These are phyloP conservation scores for Fragaria iinumae DNA, from an alignment of 306 rosid species.

Conservation along the genomic window DNA sequence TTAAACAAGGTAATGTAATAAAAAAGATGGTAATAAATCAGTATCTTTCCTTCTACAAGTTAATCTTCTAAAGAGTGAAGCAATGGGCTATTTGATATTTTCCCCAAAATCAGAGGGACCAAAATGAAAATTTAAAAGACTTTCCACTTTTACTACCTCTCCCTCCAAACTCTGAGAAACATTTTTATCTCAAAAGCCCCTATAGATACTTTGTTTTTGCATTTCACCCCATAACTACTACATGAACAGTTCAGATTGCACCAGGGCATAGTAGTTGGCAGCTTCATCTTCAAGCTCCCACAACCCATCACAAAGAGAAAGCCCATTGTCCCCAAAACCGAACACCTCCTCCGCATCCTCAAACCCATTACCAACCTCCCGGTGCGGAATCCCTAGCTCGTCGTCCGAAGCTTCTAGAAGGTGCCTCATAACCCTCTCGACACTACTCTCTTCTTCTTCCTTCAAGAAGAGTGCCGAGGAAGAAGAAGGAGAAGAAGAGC, in stretches of 20 bases:
- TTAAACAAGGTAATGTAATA: background rate
- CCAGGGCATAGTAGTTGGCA: slow-evolving; percentile 62
- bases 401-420: slow-evolving; percentile 89
- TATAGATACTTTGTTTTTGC: background rate
- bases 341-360: slow-evolving; percentile 27
- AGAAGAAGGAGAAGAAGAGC: slow-evolving; percentile 19
- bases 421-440: slow-evolving; percentile 61
- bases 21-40: background rate
- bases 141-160: slow-evolving; percentile 15
- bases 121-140: slow-evolving; percentile 24
- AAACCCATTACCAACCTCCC: slow-evolving; percentile 1
- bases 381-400: slow-evolving; percentile 80
- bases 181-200: background rate
- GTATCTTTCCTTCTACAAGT: slow-evolving; percentile 25
- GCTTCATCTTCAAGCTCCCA: slow-evolving; percentile 91
- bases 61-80: slow-evolving; percentile 4
- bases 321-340: slow-evolving; percentile 26
- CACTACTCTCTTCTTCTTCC: slow-evolving; percentile 46
- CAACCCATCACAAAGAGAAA: slow-evolving; percentile 43
- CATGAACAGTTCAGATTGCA: slow-evolving; percentile 80
- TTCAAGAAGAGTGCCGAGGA: slow-evolving; percentile 7
- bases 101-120: slow-evolving; percentile 28
- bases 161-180: background rate
- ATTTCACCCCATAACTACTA: slow-evolving; percentile 24
- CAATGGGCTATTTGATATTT: background rate